Evolutionary conservation across 2,329 filamentous ascomycete genomes (phyloP).

Genomic region (Bipolaris victoriae): DNA sequence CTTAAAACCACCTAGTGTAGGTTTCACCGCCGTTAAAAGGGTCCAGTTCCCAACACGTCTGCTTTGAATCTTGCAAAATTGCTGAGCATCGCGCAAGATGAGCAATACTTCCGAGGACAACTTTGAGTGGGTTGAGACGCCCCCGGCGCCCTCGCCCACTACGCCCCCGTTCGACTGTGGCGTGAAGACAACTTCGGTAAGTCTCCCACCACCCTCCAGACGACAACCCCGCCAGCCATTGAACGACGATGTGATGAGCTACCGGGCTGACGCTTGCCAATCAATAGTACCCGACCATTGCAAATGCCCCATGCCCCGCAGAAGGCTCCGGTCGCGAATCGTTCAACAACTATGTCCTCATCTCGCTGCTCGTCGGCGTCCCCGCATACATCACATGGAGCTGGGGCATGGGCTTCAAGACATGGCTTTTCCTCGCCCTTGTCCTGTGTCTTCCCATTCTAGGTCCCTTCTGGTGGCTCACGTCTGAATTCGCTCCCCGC

Average conservation of each 20-base stretch:
- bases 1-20: conserved; percentile 26
- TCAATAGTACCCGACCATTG: conserved; percentile 79
- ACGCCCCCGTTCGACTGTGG: conserved; percentile 63
- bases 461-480: conserved; percentile 78
- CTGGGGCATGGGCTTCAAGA: conserved; percentile 83
- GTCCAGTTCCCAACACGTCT: conserved; percentile 34
- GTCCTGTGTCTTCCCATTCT: conserved; percentile 81
- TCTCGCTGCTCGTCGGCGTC: conserved; percentile 70
- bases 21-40: conserved; percentile 41
- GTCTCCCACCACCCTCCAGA: conserved; percentile 32
- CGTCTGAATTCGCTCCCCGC: conserved; percentile 81
- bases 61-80: conserved; percentile 39
- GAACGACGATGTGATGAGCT: conserved; percentile 25
- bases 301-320: conserved; percentile 91
- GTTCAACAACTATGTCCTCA: conserved; percentile 84
- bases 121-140: conserved; percentile 72
- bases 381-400: conserved; percentile 85
- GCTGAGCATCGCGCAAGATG: conserved; percentile 41
- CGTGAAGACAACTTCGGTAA: conserved; percentile 66
- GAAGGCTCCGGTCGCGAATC: conserved; percentile 82
- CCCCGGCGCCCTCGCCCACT: conserved; percentile 60
- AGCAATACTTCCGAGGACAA: conserved; percentile 55
- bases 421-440: conserved; percentile 82
- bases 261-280: conserved; percentile 32
- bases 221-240: conserved; percentile 40